A percentile compares a stretch with the other conserved stretches of the same genome.
Conservation (phyloP, 116 monocot genomes). For the Trichopus zeylanicus region DNA sequence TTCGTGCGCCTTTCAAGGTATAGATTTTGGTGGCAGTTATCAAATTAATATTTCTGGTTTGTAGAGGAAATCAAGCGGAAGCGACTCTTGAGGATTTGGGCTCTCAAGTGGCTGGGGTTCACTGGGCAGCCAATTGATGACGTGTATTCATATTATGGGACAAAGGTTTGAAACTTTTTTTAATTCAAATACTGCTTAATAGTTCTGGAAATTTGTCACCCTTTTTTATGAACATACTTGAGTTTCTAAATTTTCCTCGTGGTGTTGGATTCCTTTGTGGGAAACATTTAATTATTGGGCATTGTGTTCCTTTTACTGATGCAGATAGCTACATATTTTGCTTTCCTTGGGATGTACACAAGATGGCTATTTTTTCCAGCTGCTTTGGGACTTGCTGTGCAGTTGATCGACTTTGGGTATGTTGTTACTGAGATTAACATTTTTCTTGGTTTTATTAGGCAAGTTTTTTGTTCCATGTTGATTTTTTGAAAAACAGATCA, state of each 20-base stretch:
- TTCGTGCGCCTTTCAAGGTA: background rate
- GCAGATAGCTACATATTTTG: slow-evolving; percentile 86
- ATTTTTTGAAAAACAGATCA: slow-evolving; percentile 24
- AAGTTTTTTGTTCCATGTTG: background rate
- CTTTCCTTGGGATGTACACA: slow-evolving; percentile 94
- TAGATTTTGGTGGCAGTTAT: background rate
- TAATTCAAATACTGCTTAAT: no score
- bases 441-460: background rate
- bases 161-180: slow-evolving; percentile 36
- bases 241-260: no score
- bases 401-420: slow-evolving; percentile 87
- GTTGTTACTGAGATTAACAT: background rate
- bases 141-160: slow-evolving; percentile 81
- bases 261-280: no score
- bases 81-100: slow-evolving; percentile 69
- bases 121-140: slow-evolving; percentile 93
- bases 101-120: slow-evolving; percentile 80
- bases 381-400: slow-evolving; percentile 62
- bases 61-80: slow-evolving; percentile 81
- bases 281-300: no score
- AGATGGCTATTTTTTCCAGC: slow-evolving; percentile 85
- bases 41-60: slow-evolving; percentile 2
- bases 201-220: no score
- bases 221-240: no score
- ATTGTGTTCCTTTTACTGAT: background rate